Evolutionary conservation across 75 land plant species (phyloP).

Genomic region (Pinus tabuliformis): DNA sequence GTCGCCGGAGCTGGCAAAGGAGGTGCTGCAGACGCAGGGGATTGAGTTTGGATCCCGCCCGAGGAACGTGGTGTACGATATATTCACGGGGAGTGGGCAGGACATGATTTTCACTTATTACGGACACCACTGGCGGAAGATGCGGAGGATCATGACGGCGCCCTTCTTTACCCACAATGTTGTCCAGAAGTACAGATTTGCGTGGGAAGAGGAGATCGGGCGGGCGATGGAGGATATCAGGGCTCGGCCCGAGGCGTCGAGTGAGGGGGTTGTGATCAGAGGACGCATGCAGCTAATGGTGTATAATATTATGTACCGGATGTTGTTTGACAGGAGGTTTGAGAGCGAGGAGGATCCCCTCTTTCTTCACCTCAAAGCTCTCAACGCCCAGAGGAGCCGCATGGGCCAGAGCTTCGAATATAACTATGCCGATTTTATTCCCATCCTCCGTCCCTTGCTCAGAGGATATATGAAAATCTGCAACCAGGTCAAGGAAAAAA

Average conservation of each 20-base stretch:
- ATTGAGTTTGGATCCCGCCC: conserved; percentile 37
- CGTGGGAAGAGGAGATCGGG: conserved; percentile 35
- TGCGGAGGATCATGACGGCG: conserved; percentile 47
- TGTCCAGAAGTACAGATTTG: conserved; percentile 25
- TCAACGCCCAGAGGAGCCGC: conserved; percentile 38
- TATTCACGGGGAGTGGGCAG: conserved; percentile 47
- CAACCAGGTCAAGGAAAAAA: conserved; percentile 29
- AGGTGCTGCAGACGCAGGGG: conserved; percentile 45
- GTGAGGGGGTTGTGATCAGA: conserved; percentile 27
- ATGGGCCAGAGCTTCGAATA: conserved; percentile 51
- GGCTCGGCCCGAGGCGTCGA: conserved; percentile 8
- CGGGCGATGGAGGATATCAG: conserved; percentile 21
- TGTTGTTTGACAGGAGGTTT: conserved; percentile 44
- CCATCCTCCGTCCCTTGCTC: conserved; percentile 36
- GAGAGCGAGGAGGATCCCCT: conserved; percentile 37
- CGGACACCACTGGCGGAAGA: conserved; percentile 47
- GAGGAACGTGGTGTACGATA: conserved; percentile 39
- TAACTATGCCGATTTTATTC: conserved; percentile 54
- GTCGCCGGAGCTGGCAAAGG: conserved; percentile 34
- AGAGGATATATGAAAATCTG: conserved; percentile 28
- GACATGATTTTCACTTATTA: conserved; percentile 50
- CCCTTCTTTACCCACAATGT: conserved; percentile 51
- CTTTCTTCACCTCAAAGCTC: conserved; percentile 13
- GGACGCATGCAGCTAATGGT: conserved; percentile 38
- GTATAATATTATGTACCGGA: conserved; percentile 35